phyloP scores from a whole-genome alignment of 805 yeast genomes.

The Lipomyces starkeyi region DNA sequence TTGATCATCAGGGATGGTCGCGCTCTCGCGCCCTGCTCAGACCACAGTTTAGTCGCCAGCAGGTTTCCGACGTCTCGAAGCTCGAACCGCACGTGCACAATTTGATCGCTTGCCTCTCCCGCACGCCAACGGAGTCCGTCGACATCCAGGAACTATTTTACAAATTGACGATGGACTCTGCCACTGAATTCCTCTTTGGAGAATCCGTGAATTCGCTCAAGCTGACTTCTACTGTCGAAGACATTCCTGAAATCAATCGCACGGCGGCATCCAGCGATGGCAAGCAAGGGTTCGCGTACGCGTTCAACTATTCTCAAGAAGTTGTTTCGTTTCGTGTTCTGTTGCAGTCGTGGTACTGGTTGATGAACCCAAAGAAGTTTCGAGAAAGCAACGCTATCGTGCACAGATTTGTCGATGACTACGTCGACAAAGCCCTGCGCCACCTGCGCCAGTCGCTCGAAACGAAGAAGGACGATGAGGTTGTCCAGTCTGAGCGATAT shows the following conservation, averaged over 20 bases:
- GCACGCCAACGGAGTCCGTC: slow-evolving; percentile 21
- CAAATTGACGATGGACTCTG: slow-evolving; percentile 45
- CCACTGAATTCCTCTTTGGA: slow-evolving; percentile 47
- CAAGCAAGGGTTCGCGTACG: slow-evolving; percentile 32
- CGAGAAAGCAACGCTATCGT: slow-evolving; percentile 44
- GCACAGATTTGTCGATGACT: slow-evolving; percentile 49
- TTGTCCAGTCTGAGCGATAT: slow-evolving; percentile 48
- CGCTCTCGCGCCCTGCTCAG: slow-evolving; percentile 48
- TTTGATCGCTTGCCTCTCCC: slow-evolving; percentile 30
- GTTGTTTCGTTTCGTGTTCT: slow-evolving; percentile 32
- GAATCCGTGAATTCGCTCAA: slow-evolving; percentile 41
- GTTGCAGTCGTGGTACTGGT: slow-evolving; percentile 37
- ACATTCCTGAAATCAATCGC: slow-evolving; percentile 13
- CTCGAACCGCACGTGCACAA: slow-evolving; percentile 42
- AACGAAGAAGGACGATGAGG: slow-evolving; percentile 32
- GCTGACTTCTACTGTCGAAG: neutral
- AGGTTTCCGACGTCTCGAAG: slow-evolving; percentile 41
- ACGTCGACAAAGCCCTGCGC: slow-evolving; percentile 50
- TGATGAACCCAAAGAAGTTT: slow-evolving; percentile 43
- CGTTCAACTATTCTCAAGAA: slow-evolving; percentile 38
- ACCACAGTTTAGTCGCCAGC: slow-evolving; percentile 47
- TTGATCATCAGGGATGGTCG: slow-evolving; percentile 46
- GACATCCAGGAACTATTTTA: slow-evolving; percentile 44
- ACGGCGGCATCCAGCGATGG: slow-evolving; percentile 27
- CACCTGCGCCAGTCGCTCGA: neutral